Evolutionary conservation across 768 basidiomycete species (phyloP), one percentile per base, ranked within the genome.

Genomic region (Auriscalpium microsporum): DNA sequence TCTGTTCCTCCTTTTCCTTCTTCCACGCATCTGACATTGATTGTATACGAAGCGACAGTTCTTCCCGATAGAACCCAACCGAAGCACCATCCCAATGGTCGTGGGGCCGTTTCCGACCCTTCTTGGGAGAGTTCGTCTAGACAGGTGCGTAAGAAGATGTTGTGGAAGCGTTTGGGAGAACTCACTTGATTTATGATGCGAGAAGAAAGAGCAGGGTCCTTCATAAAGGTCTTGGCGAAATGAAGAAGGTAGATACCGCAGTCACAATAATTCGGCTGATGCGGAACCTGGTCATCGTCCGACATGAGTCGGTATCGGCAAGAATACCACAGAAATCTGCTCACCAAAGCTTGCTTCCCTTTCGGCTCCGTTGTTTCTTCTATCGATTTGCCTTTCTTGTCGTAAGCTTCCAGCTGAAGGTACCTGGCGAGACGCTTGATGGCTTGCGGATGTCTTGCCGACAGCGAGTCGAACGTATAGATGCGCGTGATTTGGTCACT

Each of bases 181-280:
- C 52, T 9, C 8, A 42, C 52, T n/a, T 28, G 10, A 44, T 75
- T 64, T 48, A 90, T 84, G 35, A 76, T 69, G 9, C 73, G 59
- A 52, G 75, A 72, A 55, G 84, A 80, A 16, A 70, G 65, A 0
- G 68, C 64, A 0, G 91, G 87, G 52, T 86, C 71, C 8, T 65
- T 70, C 69, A 96, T 80, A 65, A 98, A 90, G 0, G 80, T 81
- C 62, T 83, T 74, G 8, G 85, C 87, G 50, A 91, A 91, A 64
- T 98, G 93, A 10, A 98, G 73, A 11, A 98, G 76, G 68, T 90
- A 99, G 33, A 96, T 67, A 7, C 96, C 96, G 62, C 96, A 99
- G 67, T 97, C 94, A 64, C 85, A 90, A 59, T 75, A 90, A 65
- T 98, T 97, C 14, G 83, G 82, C 65, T 99, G 96, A 21, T 75